Evolutionary conservation across 306 rosid genomes (phyloP), one percentile per base, ranked within the genome.

Genomic region (Trifolium repens): DNA sequence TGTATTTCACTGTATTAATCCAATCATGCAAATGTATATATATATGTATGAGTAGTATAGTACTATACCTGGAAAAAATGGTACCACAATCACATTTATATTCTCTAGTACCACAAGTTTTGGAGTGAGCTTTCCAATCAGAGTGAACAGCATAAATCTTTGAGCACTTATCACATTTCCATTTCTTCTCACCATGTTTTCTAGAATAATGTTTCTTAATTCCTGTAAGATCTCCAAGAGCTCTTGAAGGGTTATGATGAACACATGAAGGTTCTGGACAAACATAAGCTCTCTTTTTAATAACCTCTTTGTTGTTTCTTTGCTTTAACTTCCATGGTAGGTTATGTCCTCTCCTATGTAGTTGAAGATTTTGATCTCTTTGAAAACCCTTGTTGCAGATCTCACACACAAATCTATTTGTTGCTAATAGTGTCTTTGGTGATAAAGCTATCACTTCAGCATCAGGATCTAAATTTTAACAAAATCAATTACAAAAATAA

Each of bases 21-120:
- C 42, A 39, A 39, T 7, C 35, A 39, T 1, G 9, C 9, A 39
- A 39, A 39, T 39, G 8, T 46, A 46, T 8, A 60, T 54, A 11
- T 8, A n/a, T n/a, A n/a, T n/a, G n/a, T n/a, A 22, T 1, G 5
- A 53, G 27, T 17, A 53, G 59, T 53, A 8, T 53, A 61, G 72
- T 81, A 67, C 44, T 22, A 43, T 80, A 96, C 99, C 99, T 92
- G 86, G 97, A 88, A 85, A 92, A 96, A 53, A 88, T 89, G 86
- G 96, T 96, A 84, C 99, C 99, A 86, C 98, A 96, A 79, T 90
- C 98, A 78, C 99, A 96, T 92, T 90, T 85, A 50, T 96, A 96
- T 77, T 96, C 99, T 79, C 97, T 83, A 37, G 99, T 96, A 55
- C 99, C 99, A 80, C 99, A 96, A 22, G 94, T 90, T 82, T 96